Conservation (phyloP, 768 basidiomycete genomes). For the Vararia minispora region DNA sequence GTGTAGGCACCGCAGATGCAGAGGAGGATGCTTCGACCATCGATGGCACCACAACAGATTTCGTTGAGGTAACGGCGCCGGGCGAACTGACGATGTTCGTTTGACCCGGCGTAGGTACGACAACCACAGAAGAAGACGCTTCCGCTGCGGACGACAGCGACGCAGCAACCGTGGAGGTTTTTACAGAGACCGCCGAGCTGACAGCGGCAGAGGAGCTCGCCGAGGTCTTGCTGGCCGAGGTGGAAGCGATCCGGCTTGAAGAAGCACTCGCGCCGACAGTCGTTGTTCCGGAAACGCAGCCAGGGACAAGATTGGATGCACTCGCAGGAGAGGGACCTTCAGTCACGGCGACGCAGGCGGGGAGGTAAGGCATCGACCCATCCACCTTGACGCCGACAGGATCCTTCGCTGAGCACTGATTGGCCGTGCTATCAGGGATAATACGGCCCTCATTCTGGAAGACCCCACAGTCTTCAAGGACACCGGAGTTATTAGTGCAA, state of each 20-base stretch:
- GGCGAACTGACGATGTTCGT: too few species aligned
- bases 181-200: neutral
- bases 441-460: conserved; percentile 4
- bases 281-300: neutral
- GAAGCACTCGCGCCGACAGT: neutral
- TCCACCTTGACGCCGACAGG: neutral
- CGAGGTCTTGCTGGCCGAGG: neutral
- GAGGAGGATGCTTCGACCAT: too few species aligned
- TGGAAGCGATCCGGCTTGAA: too few species aligned
- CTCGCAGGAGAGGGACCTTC: conserved; percentile 1
- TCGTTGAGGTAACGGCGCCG: too few species aligned
- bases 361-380: neutral
- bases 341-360: conserved; percentile 8
- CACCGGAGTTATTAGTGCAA: conserved; percentile 14
- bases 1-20: too few species aligned
- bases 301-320: neutral
- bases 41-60: too few species aligned
- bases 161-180: neutral
- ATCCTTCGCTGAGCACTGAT: conserved; percentile 2
- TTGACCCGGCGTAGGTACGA: too few species aligned
- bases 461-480: conserved; percentile 5
- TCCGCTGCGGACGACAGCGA: neutral
- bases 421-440: neutral
- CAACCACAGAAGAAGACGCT: neutral
- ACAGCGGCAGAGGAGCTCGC: neutral